These are phyloP conservation scores for Coemansia sp. DNA, from an alignment of 192 early-diverging fungal species.

Conservation along the genomic window DNA sequence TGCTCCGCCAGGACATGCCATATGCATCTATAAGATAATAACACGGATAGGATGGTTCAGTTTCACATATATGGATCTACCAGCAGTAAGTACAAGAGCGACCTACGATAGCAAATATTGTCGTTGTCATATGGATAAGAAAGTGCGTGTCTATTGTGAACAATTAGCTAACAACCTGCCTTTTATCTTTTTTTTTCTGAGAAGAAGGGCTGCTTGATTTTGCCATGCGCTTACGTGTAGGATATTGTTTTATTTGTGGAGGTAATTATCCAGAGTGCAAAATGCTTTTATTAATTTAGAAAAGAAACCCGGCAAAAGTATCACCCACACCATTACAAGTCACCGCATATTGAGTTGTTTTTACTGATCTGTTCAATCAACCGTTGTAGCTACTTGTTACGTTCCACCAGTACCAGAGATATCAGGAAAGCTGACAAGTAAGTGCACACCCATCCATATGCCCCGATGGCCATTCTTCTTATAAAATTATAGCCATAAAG, in stretches of 20 bases:
- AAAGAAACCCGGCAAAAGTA: no score
- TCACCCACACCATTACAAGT: background rate
- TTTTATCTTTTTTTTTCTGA: conserved; percentile 2
- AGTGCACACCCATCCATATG: conserved; percentile 6
- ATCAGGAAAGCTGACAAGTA: conserved; percentile 31
- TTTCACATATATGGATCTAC: conserved; percentile 32
- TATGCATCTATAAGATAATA: background rate
- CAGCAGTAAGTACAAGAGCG: conserved; percentile 31
- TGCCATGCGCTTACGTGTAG: conserved; percentile 18
- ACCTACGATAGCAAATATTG: background rate
- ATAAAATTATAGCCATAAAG: background rate
- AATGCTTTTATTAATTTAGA: background rate
- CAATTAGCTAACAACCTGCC: background rate
- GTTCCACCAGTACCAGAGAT: conserved; percentile 24
- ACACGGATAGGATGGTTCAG: conserved; percentile 15
- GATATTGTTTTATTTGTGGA: conserved; percentile 50
- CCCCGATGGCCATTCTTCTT: no score
- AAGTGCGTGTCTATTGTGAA: no score
- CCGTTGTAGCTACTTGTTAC: conserved; percentile 42
- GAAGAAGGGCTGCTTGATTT: no score
- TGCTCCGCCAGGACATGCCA: background rate
- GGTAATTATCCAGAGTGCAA: conserved; percentile 22
- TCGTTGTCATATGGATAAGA: background rate
- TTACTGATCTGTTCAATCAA: background rate
- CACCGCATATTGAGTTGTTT: background rate